phyloP scores from a whole-genome alignment of 2,329 filamentous ascomycete genomes.

The Diaporthe sp. region DNA sequence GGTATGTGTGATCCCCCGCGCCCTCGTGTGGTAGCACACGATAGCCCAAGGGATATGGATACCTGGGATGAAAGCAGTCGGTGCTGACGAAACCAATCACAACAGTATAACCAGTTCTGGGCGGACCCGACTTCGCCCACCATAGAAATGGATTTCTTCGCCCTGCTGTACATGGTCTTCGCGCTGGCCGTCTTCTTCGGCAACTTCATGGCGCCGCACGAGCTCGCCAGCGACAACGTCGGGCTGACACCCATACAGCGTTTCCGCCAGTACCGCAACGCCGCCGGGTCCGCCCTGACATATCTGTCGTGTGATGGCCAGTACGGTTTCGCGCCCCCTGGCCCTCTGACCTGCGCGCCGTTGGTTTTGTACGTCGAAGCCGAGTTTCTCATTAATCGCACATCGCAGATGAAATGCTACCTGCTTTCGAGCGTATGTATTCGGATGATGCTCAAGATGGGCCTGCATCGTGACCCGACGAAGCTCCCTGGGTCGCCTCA shows the following conservation, averaged over 20 bases:
- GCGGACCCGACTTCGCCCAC: slow-evolving; percentile 51
- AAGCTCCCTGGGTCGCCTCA: slow-evolving; percentile 59
- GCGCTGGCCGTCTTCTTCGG: slow-evolving; percentile 59
- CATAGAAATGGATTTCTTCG: slow-evolving; percentile 61
- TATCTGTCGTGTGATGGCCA: slow-evolving; percentile 51
- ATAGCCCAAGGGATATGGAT: slow-evolving; percentile 14
- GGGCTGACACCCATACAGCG: slow-evolving; percentile 56
- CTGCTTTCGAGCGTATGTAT: slow-evolving; percentile 63
- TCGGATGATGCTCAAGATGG: slow-evolving; percentile 70
- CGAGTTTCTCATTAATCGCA: slow-evolving; percentile 64
- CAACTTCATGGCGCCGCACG: slow-evolving; percentile 57
- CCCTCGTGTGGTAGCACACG: neutral
- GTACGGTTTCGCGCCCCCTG: slow-evolving; percentile 59
- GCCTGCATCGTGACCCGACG: slow-evolving; percentile 67
- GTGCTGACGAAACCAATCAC: slow-evolving; percentile 21
- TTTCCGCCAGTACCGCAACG: slow-evolving; percentile 61
- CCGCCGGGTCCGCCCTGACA: slow-evolving; percentile 64
- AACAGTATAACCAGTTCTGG: slow-evolving; percentile 64
- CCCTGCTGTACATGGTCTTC: slow-evolving; percentile 63
- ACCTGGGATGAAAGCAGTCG: no score
- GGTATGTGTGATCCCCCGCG: slow-evolving; percentile 47
- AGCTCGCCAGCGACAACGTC: slow-evolving; percentile 59
- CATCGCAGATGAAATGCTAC: slow-evolving; percentile 67
- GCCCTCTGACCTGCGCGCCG: slow-evolving; percentile 61
- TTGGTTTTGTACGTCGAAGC: slow-evolving; percentile 66